Conservation (phyloP, 2,329 filamentous ascomycete species). For the Aspergillus oerlinghausenensis region DNA sequence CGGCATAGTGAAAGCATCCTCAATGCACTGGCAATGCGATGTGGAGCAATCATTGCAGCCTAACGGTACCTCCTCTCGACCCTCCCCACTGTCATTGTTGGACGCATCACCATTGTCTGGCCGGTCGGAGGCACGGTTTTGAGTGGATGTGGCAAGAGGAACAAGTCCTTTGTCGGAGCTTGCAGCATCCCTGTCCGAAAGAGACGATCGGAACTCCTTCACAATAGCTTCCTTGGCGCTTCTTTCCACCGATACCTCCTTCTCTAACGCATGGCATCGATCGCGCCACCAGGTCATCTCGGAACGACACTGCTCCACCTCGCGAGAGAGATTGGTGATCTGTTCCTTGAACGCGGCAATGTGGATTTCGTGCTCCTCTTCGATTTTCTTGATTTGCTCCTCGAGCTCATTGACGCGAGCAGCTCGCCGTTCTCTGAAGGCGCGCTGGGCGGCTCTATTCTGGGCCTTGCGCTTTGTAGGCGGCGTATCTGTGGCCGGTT, state of each 20-base stretch:
- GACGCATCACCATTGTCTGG: slow-evolving; percentile 1
- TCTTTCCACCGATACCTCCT: slow-evolving; percentile 49
- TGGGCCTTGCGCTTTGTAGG: slow-evolving; percentile 92
- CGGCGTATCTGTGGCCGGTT: slow-evolving; percentile 88
- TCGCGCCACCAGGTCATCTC: slow-evolving; percentile 44
- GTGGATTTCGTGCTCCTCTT: slow-evolving; percentile 43
- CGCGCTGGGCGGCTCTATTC: slow-evolving; percentile 85
- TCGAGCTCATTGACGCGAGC: slow-evolving; percentile 71
- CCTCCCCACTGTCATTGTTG: slow-evolving; percentile 14
- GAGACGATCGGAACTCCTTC: slow-evolving; percentile 37
- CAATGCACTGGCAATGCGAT: slow-evolving; percentile 59
- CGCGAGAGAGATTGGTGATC: slow-evolving; percentile 55
- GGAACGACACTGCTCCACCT: slow-evolving; percentile 61
- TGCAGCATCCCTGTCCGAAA: slow-evolving; percentile 17
- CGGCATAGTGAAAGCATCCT: slow-evolving; percentile 49
- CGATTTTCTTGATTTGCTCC: slow-evolving; percentile 46
- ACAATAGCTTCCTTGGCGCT: slow-evolving; percentile 41
- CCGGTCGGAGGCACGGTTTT: not conserved
- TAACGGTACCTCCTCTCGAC: slow-evolving; percentile 39
- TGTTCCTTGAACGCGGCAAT: slow-evolving; percentile 51
- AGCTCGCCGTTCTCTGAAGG: slow-evolving; percentile 81
- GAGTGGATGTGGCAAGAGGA: slow-evolving; percentile 10
- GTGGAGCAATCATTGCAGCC: slow-evolving; percentile 65
- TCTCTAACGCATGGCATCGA: slow-evolving; percentile 60
- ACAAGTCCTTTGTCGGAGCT: slow-evolving; percentile 38